Evolutionary conservation across 805 yeast species (phyloP).

Genomic region (Saturnispora serradocipensis): DNA sequence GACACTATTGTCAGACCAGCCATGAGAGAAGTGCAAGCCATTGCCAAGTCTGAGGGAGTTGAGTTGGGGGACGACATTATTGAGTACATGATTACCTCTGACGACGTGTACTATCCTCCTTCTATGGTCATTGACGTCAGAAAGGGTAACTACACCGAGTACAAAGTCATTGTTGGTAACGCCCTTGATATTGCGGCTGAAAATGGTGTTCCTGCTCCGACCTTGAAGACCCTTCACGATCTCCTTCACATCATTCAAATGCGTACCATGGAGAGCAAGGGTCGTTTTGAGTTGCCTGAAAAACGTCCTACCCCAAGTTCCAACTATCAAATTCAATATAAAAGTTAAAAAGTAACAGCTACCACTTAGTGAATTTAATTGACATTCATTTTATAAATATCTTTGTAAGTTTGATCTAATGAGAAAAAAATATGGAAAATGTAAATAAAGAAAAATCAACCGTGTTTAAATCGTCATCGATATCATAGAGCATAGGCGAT

Average conservation of each 20-base stretch:
- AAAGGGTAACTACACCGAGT: slow-evolving; percentile 34
- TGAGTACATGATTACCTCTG: slow-evolving; percentile 33
- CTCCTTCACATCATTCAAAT: slow-evolving; percentile 25
- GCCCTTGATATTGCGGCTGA: slow-evolving; percentile 26
- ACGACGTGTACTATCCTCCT: slow-evolving; percentile 32
- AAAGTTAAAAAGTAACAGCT: background rate
- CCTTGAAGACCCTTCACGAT: slow-evolving; percentile 20
- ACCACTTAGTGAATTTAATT: background rate
- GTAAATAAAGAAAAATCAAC: background rate
- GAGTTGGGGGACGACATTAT: slow-evolving; percentile 27
- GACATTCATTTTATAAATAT: too few species aligned
- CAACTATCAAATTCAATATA: slow-evolving; percentile 14
- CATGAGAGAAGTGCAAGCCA: slow-evolving; percentile 34
- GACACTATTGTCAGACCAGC: slow-evolving; percentile 30
- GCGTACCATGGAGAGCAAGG: slow-evolving; percentile 26
- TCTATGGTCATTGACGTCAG: slow-evolving; percentile 41
- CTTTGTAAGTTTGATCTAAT: too few species aligned
- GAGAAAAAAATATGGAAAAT: background rate
- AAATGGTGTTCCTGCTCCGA: slow-evolving; percentile 26
- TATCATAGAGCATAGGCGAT: background rate
- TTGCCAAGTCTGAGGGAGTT: slow-evolving; percentile 41
- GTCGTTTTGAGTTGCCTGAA: slow-evolving; percentile 23
- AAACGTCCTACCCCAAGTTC: slow-evolving; percentile 23
- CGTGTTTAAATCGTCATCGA: background rate
- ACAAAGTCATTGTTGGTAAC: slow-evolving; percentile 36